A percentile compares a stretch with the other conserved stretches of the same genome.
phyloP scores from a whole-genome alignment of 2,329 filamentous ascomycete genomes.

The Diatrype stigma region DNA sequence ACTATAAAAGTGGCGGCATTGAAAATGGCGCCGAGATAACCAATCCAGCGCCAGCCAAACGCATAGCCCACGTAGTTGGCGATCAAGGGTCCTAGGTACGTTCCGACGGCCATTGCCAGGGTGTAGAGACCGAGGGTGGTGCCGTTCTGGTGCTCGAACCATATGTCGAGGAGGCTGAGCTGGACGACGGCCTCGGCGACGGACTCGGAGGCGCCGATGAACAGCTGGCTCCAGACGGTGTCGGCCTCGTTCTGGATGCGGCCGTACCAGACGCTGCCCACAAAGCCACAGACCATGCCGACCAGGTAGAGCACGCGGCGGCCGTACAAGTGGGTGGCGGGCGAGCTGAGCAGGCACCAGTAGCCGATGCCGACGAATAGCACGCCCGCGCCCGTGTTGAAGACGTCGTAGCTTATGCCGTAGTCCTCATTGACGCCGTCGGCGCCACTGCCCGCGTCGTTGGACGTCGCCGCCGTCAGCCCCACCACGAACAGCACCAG shows the following conservation, averaged over 20 bases:
- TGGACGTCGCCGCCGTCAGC: conserved; percentile 52
- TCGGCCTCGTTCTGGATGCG: conserved; percentile 37
- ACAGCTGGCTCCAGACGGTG: conserved; percentile 52
- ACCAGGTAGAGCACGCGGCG: conserved; percentile 51
- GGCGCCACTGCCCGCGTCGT: conserved; percentile 49
- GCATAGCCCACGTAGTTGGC: conserved; percentile 46
- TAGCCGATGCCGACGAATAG: conserved; percentile 54
- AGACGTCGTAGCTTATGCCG: conserved; percentile 46
- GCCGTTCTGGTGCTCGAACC: conserved; percentile 54
- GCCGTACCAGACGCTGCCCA: conserved; percentile 52
- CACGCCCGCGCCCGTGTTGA: conserved; percentile 54
- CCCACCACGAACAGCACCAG: conserved; percentile 51
- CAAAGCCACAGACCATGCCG: conserved; percentile 43
- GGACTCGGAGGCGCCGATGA: conserved; percentile 53
- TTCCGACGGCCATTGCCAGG: conserved; percentile 51
- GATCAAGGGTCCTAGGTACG: conserved; percentile 50
- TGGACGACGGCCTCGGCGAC: conserved; percentile 54
- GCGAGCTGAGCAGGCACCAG: conserved; percentile 49
- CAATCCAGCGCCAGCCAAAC: conserved; percentile 52
- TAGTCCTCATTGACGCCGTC: conserved; percentile 46
- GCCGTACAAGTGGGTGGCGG: conserved; percentile 51
- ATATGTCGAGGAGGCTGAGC: conserved; percentile 53
- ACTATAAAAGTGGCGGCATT: conserved; percentile 42
- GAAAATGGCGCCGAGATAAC: conserved; percentile 46
- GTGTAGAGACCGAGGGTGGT: conserved; percentile 52